phyloP scores from a whole-genome alignment of 2,329 filamentous ascomycete genomes.

The Colletotrichum aenigma region DNA sequence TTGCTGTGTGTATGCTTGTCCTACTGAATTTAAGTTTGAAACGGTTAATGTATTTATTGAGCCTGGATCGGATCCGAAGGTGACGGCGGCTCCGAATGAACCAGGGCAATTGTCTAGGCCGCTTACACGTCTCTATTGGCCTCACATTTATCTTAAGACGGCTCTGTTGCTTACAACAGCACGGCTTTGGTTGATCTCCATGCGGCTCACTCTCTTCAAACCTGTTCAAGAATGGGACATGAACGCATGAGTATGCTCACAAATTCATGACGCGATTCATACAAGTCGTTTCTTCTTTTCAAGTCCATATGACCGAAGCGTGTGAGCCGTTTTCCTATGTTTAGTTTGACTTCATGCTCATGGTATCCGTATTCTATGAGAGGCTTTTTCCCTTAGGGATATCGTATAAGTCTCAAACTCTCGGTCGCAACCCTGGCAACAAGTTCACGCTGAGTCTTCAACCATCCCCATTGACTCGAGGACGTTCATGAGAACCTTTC shows the following conservation, averaged over 20 bases:
- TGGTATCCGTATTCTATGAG: neutral
- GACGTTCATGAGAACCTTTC: conserved; percentile 49
- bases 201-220: no score
- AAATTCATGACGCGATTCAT: neutral
- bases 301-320: fast-evolving
- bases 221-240: no score
- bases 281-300: neutral
- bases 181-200: no score
- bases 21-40: neutral
- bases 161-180: no score
- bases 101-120: neutral
- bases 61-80: neutral
- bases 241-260: neutral
- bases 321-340: neutral
- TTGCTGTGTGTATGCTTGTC: neutral
- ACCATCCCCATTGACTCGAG: conserved; percentile 40
- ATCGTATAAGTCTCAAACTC: neutral
- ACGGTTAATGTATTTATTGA: neutral
- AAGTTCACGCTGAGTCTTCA: neutral
- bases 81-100: neutral
- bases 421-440: fast-evolving
- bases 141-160: fast-evolving
- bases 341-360: neutral
- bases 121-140: neutral
- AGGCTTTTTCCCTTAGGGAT: neutral